Base-by-base conservation (phyloP, 352 stramenopile genomes). In the Pythium aphanidermatum region DNA sequence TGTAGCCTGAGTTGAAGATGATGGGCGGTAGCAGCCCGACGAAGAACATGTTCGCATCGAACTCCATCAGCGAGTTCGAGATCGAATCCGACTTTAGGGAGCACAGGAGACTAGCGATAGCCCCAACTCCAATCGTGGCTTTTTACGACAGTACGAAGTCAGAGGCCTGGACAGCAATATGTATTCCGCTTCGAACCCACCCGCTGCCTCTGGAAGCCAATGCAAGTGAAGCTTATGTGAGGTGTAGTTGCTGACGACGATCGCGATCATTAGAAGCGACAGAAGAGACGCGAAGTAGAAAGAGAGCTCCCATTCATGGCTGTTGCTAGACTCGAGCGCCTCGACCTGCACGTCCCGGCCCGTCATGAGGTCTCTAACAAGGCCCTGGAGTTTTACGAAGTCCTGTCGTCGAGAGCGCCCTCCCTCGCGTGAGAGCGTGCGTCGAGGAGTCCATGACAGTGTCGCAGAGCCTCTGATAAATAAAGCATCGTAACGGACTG, bases 1-100 rank as follows among this genome's bases (percentile, higher is more conserved):
- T 86, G 70, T 95, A 97, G 14, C 76, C 91, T 20, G 78, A 95
- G 66, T 97, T 97, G 71, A 97, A 97, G 48, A 97, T 96, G 50
- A 98, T 97, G 14, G 90, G 91, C 12, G 94, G 92, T 8, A 98
- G 70, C 45, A 98, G 61, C 2, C 72, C 81, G 9, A 97, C 72
- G 50, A 98, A 98, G 63, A 98, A 98, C 20, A 97, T 68, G 52
- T 87, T 88, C 10, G 86, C 81, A 60, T 92, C 80, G 53, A 97
- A 97, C 60, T 83, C 60, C 78, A 86, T 87, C 23, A 91, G 68
- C 31, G 70, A 79, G 19, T 69, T 69, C 1, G 75, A 75, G 45
- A 91, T 83, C 11, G 67, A 72, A 46, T 81, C 78, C 4, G 73
- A 82, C 48, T 86, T 74, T 17, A 88, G 40, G 42, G 70, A 45